These are phyloP conservation scores for Backusella morwellensis DNA, from an alignment of 192 early-diverging fungal species.

Conservation along the genomic window DNA sequence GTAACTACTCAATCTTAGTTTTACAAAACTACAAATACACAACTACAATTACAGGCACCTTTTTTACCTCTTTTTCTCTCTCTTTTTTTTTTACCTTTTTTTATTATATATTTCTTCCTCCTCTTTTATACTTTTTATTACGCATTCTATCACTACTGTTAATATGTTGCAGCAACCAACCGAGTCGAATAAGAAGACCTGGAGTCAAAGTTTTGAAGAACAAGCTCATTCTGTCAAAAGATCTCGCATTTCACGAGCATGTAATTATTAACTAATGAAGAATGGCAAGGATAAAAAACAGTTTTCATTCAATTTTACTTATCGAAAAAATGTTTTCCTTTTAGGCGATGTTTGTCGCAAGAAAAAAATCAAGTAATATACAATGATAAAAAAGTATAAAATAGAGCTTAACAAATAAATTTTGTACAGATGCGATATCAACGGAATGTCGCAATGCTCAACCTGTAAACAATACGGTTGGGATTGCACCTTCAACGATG, in stretches of 20 bases:
- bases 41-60: background rate
- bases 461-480: slow-evolving; percentile 31
- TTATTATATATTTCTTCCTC: background rate
- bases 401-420: background rate
- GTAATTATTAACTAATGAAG: slow-evolving; percentile 9
- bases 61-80: background rate
- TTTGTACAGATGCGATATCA: slow-evolving; percentile 26
- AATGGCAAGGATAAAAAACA: background rate
- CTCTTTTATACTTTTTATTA: background rate
- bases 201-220: background rate
- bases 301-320: background rate
- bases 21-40: background rate
- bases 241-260: slow-evolving; percentile 22
- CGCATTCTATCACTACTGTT: background rate
- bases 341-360: slow-evolving; percentile 33
- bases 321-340: background rate
- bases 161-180: background rate
- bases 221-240: slow-evolving; percentile 5
- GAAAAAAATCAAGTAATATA: slow-evolving; percentile 32
- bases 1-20: background rate
- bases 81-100: background rate
- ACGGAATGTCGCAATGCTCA: slow-evolving; percentile 10
- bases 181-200: background rate
- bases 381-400: background rate
- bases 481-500: slow-evolving; percentile 37